Evolutionary conservation across 2,329 filamentous ascomycete genomes (phyloP).

Genomic region (Pseudogymnoascus sp.): DNA sequence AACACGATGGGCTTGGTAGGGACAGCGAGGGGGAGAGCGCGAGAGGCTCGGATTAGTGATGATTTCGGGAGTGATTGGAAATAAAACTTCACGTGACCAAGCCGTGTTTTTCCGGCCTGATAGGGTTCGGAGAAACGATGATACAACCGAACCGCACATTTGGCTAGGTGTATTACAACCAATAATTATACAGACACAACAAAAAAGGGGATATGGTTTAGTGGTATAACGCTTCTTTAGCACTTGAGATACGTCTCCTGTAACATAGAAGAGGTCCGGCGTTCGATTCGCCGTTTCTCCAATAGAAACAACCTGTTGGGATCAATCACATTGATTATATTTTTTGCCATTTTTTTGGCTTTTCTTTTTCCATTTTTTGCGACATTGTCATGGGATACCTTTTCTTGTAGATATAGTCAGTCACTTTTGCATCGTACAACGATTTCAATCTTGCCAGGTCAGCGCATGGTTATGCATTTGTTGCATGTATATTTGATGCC

Average conservation of each 20-base stretch:
- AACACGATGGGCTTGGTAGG: not conserved
- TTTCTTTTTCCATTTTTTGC: not conserved
- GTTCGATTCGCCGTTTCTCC: conserved; percentile 6
- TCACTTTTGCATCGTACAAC: not conserved
- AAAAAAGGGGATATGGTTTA: conserved; percentile 5
- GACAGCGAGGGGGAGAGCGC: not conserved
- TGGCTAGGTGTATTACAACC: not conserved
- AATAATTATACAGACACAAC: not conserved
- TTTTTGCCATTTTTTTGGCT: not conserved
- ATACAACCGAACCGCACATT: conserved; percentile 4
- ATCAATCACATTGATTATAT: conserved; percentile 3
- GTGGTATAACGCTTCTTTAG: conserved; percentile 7
- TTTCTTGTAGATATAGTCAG: not conserved
- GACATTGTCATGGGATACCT: not conserved
- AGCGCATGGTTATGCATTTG: not conserved
- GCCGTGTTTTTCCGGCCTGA: not conserved
- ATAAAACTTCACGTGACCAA: not conserved
- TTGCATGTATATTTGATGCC: not conserved
- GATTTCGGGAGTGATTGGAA: conserved; percentile 6
- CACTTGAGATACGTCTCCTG: conserved; percentile 3
- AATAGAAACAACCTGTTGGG: conserved; percentile 4
- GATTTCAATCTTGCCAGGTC: not conserved
- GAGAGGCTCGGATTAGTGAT: not conserved
- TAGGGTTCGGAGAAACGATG: conserved; percentile 1
- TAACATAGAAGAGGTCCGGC: conserved; percentile 5